Conservation (phyloP, 768 basidiomycete species). For the Psilocybe azurescens region DNA sequence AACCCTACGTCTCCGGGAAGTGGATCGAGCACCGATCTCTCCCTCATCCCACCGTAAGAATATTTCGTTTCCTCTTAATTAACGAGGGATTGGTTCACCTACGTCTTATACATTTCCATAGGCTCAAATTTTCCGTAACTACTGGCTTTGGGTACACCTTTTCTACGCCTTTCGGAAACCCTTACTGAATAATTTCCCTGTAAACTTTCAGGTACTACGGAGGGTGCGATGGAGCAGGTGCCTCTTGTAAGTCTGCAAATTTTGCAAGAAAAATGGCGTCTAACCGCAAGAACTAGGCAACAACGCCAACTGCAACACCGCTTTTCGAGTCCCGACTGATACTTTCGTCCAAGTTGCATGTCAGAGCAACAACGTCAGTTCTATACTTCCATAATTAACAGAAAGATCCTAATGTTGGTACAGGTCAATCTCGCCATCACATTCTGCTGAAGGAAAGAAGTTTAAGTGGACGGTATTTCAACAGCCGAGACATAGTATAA, state of each 20-base stretch:
- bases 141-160: conserved; percentile 42
- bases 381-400: background rate
- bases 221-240: conserved; percentile 47
- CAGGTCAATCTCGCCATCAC: conserved; percentile 42
- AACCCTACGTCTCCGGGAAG: conserved; percentile 23
- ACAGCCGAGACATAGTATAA: too few species aligned
- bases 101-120: background rate
- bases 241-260: conserved; percentile 38
- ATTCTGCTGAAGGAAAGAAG: conserved; percentile 28
- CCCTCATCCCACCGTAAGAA: conserved; percentile 44
- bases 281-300: conserved; percentile 32
- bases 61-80: background rate
- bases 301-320: conserved; percentile 36
- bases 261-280: background rate
- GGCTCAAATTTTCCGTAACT: conserved; percentile 44
- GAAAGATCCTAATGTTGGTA: background rate
- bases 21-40: conserved; percentile 26
- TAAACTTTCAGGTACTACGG: conserved; percentile 39
- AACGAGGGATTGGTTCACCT: background rate
- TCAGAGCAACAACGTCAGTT: conserved; percentile 37
- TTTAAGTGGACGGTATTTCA: too few species aligned
- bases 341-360: conserved; percentile 44
- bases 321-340: conserved; percentile 40
- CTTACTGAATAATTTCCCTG: background rate
- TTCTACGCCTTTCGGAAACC: background rate